Evolutionary conservation across 208 protist genomes (phyloP), one percentile per base, ranked within the genome.

Genomic region (Naegleria fowleri): DNA sequence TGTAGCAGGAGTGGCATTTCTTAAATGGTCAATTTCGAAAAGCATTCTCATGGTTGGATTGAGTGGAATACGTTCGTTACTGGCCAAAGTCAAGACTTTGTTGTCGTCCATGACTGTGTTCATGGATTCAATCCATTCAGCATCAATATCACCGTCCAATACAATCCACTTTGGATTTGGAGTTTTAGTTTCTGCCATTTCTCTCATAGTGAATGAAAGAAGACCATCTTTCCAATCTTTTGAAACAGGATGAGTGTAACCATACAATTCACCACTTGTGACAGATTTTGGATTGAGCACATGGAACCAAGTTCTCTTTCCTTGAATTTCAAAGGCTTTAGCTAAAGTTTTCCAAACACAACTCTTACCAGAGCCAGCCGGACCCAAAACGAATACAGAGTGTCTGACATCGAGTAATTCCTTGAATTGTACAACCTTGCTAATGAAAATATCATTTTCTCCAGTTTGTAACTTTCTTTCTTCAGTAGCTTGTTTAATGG

Each of bases 91-190:
- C 52, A 99, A 95, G 94, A 99, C 98, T 94, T 99, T 99, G 94
- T 99, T 99, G 93, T 99, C 97, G 93, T 99, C 97, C 97, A 99
- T 99, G 43, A 99, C 98, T 51, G 98, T 99, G 95, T 99, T 99
- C 96, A 99, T 97, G 41, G 98, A 99, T 94, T 99, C 98, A 93
- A 99, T 99, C 98, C 98, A 99, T 93, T 98, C 97, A 1, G 98
- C 96, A 93, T 99, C 98, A 91, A 99, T 99, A 95, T 99, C 96
- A 86, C 96, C 98, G 93, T 99, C 98, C 43, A 99, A 95, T 29
- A 99, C 97, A 86, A 99, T 98, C 98, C 98, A 99, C 93, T 99
- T 98, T 95, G 87, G 39, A 95, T 95, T 97, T 93, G 98, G 96
- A 91, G 96, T 96, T 92, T 96, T 96, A 93, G 97, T 98, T 94